These are phyloP conservation scores for Sicyos baderoa DNA, from an alignment of 306 rosid genomes.

Conservation along the genomic window DNA sequence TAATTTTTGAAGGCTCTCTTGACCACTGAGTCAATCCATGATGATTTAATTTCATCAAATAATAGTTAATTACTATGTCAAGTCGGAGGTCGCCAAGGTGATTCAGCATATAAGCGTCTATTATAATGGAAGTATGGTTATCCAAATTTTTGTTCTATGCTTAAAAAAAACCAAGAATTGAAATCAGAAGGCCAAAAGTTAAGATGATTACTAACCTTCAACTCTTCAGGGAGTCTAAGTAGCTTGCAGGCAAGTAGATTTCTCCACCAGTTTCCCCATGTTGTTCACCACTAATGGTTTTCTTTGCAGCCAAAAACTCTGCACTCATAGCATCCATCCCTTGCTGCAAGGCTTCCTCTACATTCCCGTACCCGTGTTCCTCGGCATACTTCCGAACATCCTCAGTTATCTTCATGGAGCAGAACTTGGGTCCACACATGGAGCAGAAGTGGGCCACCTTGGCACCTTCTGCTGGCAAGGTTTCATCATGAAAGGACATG, in stretches of 20 bases:
- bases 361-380: conserved; percentile 84
- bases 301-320: conserved; percentile 76
- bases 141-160: background rate
- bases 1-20: too few species aligned
- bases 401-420: conserved; percentile 98
- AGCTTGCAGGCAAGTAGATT: conserved; percentile 84
- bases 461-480: conserved; percentile 90
- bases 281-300: conserved; percentile 89
- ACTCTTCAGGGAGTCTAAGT: conserved; percentile 44
- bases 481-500: conserved; percentile 96
- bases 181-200: background rate
- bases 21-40: too few species aligned
- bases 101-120: too few species aligned
- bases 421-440: conserved; percentile 99
- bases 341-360: conserved; percentile 72
- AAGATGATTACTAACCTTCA: conserved; percentile 34
- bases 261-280: conserved; percentile 99
- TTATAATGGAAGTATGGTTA: background rate
- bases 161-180: background rate
- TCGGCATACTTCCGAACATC: conserved; percentile 96
- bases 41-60: background rate
- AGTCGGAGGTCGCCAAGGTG: background rate
- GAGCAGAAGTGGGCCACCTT: conserved; percentile 99
- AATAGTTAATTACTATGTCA: background rate
- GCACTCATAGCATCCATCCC: conserved; percentile 99